Percentiles rank a stretch among this genome's conserved stretches.
These are phyloP conservation scores for Ophiostoma novo-ulmi DNA, from an alignment of 2,329 filamentous ascomycete species.

Conservation along the genomic window DNA sequence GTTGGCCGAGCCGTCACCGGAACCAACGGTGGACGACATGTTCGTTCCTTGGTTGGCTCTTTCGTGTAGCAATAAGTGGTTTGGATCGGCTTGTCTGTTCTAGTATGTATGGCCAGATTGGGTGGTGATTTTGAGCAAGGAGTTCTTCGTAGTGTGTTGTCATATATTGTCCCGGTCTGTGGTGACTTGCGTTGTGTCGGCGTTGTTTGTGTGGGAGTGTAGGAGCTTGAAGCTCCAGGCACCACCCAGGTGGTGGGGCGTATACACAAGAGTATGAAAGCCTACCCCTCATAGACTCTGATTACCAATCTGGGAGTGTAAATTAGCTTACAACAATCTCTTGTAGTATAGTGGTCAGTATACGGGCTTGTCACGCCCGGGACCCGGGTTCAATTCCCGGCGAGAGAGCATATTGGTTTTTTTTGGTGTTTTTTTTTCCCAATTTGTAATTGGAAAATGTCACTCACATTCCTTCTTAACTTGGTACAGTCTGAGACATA, in stretches of 20 bases:
- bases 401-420: neutral
- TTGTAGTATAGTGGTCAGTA: constrained; percentile 19
- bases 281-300: neutral
- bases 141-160: neutral
- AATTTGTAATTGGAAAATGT: neutral
- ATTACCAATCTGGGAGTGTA: too few species aligned
- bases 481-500: too few species aligned
- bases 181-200: neutral
- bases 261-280: neutral
- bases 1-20: constrained; percentile 12
- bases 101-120: neutral
- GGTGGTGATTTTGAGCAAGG: neutral
- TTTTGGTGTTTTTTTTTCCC: neutral
- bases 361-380: constrained; percentile 18
- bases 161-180: neutral
- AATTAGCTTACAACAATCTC: neutral
- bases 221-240: neutral
- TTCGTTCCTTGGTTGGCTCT: neutral
- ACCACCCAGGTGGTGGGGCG: neutral
- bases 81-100: neutral
- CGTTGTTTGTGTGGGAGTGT: neutral
- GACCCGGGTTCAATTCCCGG: constrained; percentile 15
- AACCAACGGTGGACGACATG: neutral
- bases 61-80: neutral
- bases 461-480: too few species aligned